A percentile compares a stretch with the other conserved stretches of the same genome.
phyloP scores from a whole-genome alignment of 257 asterid species.

The Jacaranda mimosifolia region DNA sequence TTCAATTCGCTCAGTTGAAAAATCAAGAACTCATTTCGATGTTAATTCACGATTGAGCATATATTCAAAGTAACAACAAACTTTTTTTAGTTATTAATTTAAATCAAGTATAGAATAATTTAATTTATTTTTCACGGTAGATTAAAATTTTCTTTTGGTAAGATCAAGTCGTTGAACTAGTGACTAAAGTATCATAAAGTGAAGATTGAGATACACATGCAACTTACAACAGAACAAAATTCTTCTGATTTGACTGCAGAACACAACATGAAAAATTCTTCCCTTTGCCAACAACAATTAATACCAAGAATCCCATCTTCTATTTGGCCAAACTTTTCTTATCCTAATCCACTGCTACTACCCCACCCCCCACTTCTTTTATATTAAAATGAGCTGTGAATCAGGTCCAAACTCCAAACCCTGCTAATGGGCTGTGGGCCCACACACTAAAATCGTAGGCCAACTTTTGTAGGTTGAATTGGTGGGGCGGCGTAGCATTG shows the following conservation, averaged over 20 bases:
- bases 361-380: not conserved
- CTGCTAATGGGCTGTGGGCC: slow-evolving; percentile 13
- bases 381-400: not conserved
- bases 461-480: not conserved
- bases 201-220: not conserved
- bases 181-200: too few relatives aligned
- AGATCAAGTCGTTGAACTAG: too few relatives aligned
- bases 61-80: too few relatives aligned
- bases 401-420: not conserved
- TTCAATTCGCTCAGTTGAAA: too few relatives aligned
- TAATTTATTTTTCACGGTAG: too few relatives aligned
- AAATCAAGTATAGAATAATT: too few relatives aligned
- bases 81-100: too few relatives aligned
- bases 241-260: not conserved
- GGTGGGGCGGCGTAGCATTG: slow-evolving; percentile 15
- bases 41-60: too few relatives aligned
- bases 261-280: not conserved
- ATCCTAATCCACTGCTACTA: too few relatives aligned
- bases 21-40: too few relatives aligned
- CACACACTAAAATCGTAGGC: not conserved
- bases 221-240: too few relatives aligned
- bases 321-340: not conserved
- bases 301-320: not conserved
- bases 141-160: too few relatives aligned
- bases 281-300: not conserved